Conservation (phyloP, 441 rosid genomes). For the Kokia cookei region DNA sequence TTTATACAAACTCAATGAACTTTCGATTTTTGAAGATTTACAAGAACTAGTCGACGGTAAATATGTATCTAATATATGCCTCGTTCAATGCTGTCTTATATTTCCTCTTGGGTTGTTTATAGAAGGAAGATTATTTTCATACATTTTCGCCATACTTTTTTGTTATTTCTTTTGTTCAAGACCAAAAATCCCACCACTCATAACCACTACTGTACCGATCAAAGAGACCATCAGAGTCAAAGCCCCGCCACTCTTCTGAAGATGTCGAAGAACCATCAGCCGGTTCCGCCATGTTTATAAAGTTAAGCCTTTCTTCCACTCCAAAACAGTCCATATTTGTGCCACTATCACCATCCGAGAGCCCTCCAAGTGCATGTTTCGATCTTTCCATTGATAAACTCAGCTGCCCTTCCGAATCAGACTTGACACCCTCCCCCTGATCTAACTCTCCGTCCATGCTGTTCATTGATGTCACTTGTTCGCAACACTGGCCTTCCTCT, state of each 20-base stretch:
- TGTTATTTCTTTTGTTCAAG: conserved; percentile 19
- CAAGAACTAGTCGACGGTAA: too few relatives aligned
- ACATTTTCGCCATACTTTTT: background rate
- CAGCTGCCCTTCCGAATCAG: conserved; percentile 29
- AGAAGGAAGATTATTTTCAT: conserved; percentile 9
- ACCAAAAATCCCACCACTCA: conserved; percentile 91
- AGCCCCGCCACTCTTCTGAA: conserved; percentile 61
- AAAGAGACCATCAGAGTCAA: conserved; percentile 52
- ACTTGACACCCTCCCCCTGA: conserved; percentile 24
- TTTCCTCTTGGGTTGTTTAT: background rate
- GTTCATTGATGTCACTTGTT: conserved; percentile 23
- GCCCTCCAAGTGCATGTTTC: conserved; percentile 20
- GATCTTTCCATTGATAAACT: conserved; percentile 26
- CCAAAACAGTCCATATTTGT: conserved; percentile 56
- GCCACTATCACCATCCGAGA: conserved; percentile 39
- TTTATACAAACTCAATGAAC: too few relatives aligned
- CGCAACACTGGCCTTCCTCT: conserved; percentile 29
- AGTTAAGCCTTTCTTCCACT: conserved; percentile 44
- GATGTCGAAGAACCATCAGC: conserved; percentile 66
- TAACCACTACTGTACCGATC: conserved; percentile 41
- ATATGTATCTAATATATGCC: too few relatives aligned
- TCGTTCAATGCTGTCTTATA: too few relatives aligned
- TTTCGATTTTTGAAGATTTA: too few relatives aligned
- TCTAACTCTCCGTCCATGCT: conserved; percentile 43
- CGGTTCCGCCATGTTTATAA: conserved; percentile 52